A percentile compares a stretch with the other conserved stretches of the same genome.
phyloP scores from a whole-genome alignment of 345 rosid genomes.

The Dipteronia dyeriana region DNA sequence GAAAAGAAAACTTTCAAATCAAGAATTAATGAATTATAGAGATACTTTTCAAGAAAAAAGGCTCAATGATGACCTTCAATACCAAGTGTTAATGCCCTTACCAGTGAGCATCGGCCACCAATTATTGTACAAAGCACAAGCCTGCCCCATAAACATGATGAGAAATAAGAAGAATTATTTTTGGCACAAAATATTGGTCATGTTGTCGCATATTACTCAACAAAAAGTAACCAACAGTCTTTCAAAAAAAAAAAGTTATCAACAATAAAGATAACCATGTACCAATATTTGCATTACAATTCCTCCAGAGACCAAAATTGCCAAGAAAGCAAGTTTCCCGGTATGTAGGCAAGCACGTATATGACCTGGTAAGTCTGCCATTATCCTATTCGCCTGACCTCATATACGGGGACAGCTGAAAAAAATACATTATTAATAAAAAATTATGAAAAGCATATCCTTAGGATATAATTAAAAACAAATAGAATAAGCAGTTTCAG shows the following conservation, averaged over 20 bases:
- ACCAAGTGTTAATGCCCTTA: conserved; percentile 33
- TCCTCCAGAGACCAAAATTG: conserved; percentile 86
- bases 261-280: conserved; percentile 20
- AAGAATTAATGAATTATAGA: background rate
- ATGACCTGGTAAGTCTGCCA: conserved; percentile 85
- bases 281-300: conserved; percentile 91
- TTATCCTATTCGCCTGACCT: conserved; percentile 37
- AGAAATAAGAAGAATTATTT: background rate
- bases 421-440: conserved; percentile 9
- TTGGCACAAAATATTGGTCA: background rate
- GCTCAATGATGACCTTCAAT: background rate
- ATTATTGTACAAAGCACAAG: conserved; percentile 87
- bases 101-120: conserved; percentile 99
- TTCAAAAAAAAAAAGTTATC: background rate
- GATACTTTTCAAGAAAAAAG: background rate
- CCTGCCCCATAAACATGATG: conserved; percentile 48
- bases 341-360: conserved; percentile 69
- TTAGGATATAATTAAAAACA: background rate
- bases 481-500: background rate
- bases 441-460: background rate
- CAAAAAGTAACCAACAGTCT: background rate
- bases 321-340: conserved; percentile 82
- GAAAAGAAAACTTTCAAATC: background rate
- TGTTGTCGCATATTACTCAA: background rate
- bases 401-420: conserved; percentile 35